A percentile compares a stretch with the other conserved stretches of the same genome.
Evolutionary conservation across 345 rosid species (phyloP).

Genomic region (Jatropha curcas): DNA sequence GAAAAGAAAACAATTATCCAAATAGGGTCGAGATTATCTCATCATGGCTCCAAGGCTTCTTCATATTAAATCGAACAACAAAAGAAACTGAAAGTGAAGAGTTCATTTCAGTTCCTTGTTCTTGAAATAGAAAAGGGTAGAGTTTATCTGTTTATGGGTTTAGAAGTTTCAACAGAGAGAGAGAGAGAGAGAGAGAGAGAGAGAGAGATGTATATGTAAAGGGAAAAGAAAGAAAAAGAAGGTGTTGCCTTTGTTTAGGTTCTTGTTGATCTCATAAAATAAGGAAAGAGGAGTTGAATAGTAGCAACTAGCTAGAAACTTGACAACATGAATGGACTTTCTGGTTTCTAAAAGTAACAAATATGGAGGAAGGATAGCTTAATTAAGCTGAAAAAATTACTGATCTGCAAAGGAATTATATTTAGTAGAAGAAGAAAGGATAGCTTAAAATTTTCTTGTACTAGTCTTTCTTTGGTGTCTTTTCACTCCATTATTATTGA

Average conservation of each 20-base stretch:
- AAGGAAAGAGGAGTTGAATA: background rate
- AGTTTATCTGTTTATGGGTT: too few relatives aligned
- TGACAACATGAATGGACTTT: conserved; percentile 8
- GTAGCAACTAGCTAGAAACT: background rate
- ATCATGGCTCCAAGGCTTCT: conserved; percentile 16
- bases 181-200: background rate
- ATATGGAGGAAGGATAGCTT: conserved; percentile 1
- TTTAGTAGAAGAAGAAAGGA: too few relatives aligned
- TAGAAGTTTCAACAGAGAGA: background rate
- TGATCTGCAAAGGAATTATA: background rate
- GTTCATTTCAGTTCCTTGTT: conserved; percentile 28
- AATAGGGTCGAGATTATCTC: conserved; percentile 3
- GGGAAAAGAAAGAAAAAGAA: background rate
- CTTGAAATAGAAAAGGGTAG: too few relatives aligned
- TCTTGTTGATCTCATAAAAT: conserved; percentile 20
- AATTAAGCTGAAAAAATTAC: background rate
- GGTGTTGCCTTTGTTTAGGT: conserved; percentile 12
- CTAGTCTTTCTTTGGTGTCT: conserved; percentile 8
- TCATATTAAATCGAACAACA: conserved; percentile 42
- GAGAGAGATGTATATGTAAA: background rate
- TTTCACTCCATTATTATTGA: conserved; percentile 29
- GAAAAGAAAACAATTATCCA: too few relatives aligned
- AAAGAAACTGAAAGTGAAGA: conserved; percentile 41
- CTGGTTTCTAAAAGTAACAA: background rate
- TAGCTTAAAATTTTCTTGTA: too few relatives aligned